Percentiles rank a stretch among this genome's conserved stretches.
phyloP scores from a whole-genome alignment of 2,329 filamentous ascomycete species.

The Colletotrichum tropicale region DNA sequence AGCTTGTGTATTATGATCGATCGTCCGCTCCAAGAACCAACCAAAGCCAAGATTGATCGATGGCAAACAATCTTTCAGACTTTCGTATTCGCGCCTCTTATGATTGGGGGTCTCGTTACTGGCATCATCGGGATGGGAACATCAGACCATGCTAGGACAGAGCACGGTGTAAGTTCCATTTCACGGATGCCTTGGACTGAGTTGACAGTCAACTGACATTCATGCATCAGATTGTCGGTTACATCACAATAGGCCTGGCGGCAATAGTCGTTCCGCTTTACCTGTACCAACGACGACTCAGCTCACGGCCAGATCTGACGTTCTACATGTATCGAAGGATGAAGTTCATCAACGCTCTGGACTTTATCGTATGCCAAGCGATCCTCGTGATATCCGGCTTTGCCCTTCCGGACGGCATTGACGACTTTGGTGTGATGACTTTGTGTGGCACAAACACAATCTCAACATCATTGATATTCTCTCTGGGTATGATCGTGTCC shows the following conservation, averaged over 20 bases:
- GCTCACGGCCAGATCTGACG: background rate
- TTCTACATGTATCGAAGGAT: slow-evolving; percentile 12
- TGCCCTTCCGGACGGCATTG: slow-evolving; percentile 13
- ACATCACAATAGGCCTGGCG: background rate
- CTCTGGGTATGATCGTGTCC: slow-evolving; percentile 15
- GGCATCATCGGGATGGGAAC: background rate
- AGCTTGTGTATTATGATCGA: slow-evolving; percentile 12
- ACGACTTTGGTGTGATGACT: slow-evolving; percentile 12
- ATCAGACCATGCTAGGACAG: background rate
- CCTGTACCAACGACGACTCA: slow-evolving; percentile 2
- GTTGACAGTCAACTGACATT: background rate
- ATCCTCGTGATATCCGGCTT: slow-evolving; percentile 17
- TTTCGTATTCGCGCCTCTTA: background rate
- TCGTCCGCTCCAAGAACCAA: background rate
- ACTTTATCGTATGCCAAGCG: slow-evolving; percentile 10
- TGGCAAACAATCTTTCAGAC: slow-evolving; percentile 8
- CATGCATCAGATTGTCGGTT: background rate
- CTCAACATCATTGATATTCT: slow-evolving; percentile 3
- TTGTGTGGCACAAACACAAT: slow-evolving; percentile 3
- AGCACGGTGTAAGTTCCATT: background rate
- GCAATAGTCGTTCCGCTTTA: background rate
- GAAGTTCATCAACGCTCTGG: slow-evolving; percentile 4
- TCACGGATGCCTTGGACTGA: background rate
- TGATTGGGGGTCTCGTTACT: background rate
- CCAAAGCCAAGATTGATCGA: background rate